Base-by-base conservation (phyloP, 2,329 filamentous ascomycete genomes). In the Alternaria angustiovoidea region DNA sequence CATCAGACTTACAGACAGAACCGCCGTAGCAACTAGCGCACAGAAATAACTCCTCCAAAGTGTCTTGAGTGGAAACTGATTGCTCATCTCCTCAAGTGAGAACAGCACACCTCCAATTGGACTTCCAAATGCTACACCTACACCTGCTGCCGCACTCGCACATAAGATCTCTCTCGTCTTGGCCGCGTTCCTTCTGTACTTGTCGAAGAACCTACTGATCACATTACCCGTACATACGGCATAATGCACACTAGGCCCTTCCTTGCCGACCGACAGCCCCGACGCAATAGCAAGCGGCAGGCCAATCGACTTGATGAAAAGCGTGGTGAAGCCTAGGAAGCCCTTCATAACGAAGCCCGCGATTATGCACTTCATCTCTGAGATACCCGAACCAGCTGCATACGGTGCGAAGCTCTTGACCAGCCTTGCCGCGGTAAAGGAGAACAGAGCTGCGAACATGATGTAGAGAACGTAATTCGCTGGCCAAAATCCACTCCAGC, bases 311-410 rank as follows among this genome's bases (percentile, higher is more conserved):
- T 99, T 99, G 81, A 99, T 98, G 61, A 95, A 79, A 32, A 99
- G 83, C 5, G 95, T 98, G 87, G 93, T 93, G 70, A 90, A 90
- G 20, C 94, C 93, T 16, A 99, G 85, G 74, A 99, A 99, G 0
- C 94, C 95, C 80, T 98, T 97, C 95, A 99, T 99, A 51, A 98
- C 92, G 76, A 99, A 99, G 3, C 95, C 95, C 5, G 94, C 95
- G 74, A 99, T 97, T 75, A 99, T 98, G 80, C 93, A 97, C 80
- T 99, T 99, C 85, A 99, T 99, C 81, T 99, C 95, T 12, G 93
- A 97, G 59, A 99, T 99, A 41, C 95, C 95, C 12, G 93, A 97
- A 16, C 95, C 95, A 34, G 95, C 95, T 11, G 95, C 95, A 77
- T 99, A 99, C 0, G 95, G 95, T 5, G 95, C 94, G 79, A 95